Percentiles rank a stretch among this genome's conserved stretches.
These are phyloP conservation scores for Entelexis paramagnoliae DNA, from an alignment of 1,139 yeast species.

Conservation along the genomic window DNA sequence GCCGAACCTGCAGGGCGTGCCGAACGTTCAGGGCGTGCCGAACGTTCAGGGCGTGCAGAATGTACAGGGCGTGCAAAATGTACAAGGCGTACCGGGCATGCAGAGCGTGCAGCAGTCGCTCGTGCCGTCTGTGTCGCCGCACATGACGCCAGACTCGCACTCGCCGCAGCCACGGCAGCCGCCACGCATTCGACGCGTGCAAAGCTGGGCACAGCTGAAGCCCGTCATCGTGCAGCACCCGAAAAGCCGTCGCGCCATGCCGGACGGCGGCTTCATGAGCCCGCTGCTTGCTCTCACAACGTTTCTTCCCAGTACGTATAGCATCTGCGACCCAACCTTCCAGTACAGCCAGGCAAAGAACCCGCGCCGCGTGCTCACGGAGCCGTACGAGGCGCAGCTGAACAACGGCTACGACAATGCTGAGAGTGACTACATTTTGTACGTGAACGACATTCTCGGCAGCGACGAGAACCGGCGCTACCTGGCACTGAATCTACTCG, in stretches of 20 bases:
- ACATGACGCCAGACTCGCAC: not conserved
- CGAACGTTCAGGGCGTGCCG: too few species aligned
- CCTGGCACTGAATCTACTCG: constrained; percentile 78
- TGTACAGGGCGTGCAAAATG: too few species aligned
- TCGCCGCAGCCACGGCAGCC: constrained; percentile 8
- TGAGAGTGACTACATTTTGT: constrained; percentile 80
- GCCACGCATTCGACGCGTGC: constrained; percentile 18
- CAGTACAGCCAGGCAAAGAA: constrained; percentile 76
- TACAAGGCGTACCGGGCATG: too few species aligned
- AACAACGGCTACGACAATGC: constrained; percentile 85
- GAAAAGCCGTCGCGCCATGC: constrained; percentile 68
- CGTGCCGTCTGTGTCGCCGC: not conserved
- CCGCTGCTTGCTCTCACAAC: constrained; percentile 77
- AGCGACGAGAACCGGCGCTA: constrained; percentile 75
- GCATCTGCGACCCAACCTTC: constrained; percentile 79
- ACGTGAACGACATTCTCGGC: constrained; percentile 89
- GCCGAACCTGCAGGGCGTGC: too few species aligned
- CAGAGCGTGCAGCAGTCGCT: not conserved
- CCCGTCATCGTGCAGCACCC: constrained; percentile 60
- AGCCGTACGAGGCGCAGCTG: constrained; percentile 73
- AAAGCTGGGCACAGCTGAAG: constrained; percentile 36
- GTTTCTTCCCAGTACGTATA: constrained; percentile 67
- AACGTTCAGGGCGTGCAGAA: too few species aligned
- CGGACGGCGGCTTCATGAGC: constrained; percentile 69
- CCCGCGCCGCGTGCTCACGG: constrained; percentile 84